Evolutionary conservation across 2,329 filamentous ascomycete species (phyloP).

Genomic region (Alternaria postmessia): DNA sequence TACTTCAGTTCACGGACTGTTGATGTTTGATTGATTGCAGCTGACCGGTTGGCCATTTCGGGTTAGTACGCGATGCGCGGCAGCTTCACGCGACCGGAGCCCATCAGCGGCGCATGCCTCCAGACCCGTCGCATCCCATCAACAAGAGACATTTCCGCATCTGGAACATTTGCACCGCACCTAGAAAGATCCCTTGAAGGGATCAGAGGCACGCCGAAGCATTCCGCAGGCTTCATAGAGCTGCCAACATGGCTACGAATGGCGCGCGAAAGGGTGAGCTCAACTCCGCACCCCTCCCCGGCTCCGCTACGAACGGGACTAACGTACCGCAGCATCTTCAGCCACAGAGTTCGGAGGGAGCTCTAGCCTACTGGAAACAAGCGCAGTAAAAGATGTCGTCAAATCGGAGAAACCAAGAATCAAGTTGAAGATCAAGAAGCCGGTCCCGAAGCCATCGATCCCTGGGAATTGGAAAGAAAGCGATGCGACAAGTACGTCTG

Average conservation of each 20-base stretch:
- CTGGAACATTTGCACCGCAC: slow-evolving; percentile 10
- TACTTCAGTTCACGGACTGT: neutral
- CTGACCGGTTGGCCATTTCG: slow-evolving; percentile 6
- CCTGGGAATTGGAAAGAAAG: slow-evolving; percentile 76
- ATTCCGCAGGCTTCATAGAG: slow-evolving; percentile 47
- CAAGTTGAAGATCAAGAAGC: slow-evolving; percentile 64
- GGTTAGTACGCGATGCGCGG: slow-evolving; percentile 20
- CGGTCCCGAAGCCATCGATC: slow-evolving; percentile 68
- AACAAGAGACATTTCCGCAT: slow-evolving; percentile 14
- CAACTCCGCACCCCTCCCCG: slow-evolving; percentile 25
- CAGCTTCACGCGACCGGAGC: slow-evolving; percentile 17
- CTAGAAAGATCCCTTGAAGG: neutral
- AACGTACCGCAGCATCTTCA: slow-evolving; percentile 36
- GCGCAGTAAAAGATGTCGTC: slow-evolving; percentile 44
- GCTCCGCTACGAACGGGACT: slow-evolving; percentile 19
- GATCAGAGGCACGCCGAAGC: slow-evolving; percentile 25
- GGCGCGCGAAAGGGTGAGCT: slow-evolving; percentile 50
- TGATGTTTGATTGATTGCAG: slow-evolving; percentile 1
- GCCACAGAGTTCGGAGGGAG: slow-evolving; percentile 25
- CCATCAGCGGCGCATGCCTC: slow-evolving; percentile 16
- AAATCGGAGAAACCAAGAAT: slow-evolving; percentile 53
- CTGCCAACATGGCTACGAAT: slow-evolving; percentile 43
- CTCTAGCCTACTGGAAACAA: slow-evolving; percentile 36
- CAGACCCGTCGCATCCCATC: slow-evolving; percentile 30
- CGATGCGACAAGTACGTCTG: slow-evolving; percentile 65